phyloP scores from a whole-genome alignment of 129 eudicot genomes.

The Oenanthe sinensis region DNA sequence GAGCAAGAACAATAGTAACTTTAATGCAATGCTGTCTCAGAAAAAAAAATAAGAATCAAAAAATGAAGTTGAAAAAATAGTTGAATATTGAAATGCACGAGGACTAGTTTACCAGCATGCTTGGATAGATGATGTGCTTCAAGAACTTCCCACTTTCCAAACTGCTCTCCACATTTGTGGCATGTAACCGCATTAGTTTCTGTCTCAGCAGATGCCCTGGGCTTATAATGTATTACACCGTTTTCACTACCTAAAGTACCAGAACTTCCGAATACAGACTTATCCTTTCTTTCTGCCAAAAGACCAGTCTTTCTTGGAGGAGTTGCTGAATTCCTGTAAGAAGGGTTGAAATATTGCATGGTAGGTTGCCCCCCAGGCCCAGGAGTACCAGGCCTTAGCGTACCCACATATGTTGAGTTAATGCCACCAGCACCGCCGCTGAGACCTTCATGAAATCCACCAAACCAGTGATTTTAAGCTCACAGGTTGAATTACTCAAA shows the following conservation, averaged over 20 bases:
- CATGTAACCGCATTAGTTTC: constrained; percentile 45
- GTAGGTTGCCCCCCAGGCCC: constrained; percentile 53
- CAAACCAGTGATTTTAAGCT: constrained; percentile 63
- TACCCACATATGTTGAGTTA: constrained; percentile 48
- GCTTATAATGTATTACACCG: constrained; percentile 21
- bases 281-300: constrained; percentile 22
- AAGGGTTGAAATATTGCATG: constrained; percentile 42
- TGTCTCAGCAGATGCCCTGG: constrained; percentile 33
- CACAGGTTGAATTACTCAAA: constrained; percentile 60
- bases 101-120: constrained; percentile 33
- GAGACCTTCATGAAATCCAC: constrained; percentile 26
- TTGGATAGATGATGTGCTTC: constrained; percentile 71
- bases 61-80: neutral
- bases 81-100: neutral
- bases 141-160: constrained; percentile 61
- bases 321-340: constrained; percentile 22
- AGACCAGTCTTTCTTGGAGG: constrained; percentile 37
- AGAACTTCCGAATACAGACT: constrained; percentile 17
- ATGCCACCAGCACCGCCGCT: constrained; percentile 22
- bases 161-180: constrained; percentile 77
- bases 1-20: neutral
- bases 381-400: constrained; percentile 55
- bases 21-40: neutral
- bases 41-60: neutral
- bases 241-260: constrained; percentile 20